Evolutionary conservation across 306 rosid species (phyloP).

Genomic region (Cotoneaster glaucophyllus): DNA sequence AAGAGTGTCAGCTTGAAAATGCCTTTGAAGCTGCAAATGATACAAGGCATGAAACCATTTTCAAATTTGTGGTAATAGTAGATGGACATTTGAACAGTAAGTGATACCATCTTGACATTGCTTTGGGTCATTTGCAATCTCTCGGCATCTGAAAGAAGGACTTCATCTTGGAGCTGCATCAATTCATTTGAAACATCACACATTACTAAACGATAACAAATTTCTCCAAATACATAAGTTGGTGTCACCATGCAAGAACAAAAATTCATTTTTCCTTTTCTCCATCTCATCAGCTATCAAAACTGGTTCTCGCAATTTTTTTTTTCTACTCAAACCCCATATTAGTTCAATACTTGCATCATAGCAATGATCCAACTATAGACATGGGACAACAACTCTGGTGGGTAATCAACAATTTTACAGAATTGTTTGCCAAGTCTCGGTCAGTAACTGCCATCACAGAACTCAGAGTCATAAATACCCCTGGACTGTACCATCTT

Average conservation of each 20-base stretch:
- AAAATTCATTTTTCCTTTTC: neutral
- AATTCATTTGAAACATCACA: constrained; percentile 10
- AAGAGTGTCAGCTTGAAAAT: constrained; percentile 89
- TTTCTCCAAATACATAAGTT: neutral
- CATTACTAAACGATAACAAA: neutral
- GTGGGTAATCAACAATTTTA: neutral
- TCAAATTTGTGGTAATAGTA: neutral
- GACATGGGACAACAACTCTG: neutral
- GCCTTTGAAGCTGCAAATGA: constrained; percentile 79
- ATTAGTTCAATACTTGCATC: neutral
- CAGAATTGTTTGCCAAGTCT: neutral
- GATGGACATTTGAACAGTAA: neutral
- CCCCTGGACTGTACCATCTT: neutral
- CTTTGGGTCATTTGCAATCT: constrained; percentile 86
- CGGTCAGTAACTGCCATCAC: neutral
- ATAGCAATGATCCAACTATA: neutral
- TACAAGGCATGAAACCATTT: neutral
- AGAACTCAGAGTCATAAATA: neutral
- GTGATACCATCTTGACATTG: constrained; percentile 82
- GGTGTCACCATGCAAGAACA: neutral
- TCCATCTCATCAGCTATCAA: neutral
- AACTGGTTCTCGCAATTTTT: neutral
- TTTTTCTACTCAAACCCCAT: neutral
- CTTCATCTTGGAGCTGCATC: constrained; percentile 95
- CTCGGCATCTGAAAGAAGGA: constrained; percentile 85